Base-by-base conservation (phyloP, 1,139 yeast species). In the Scheffersomyces insectosa region DNA sequence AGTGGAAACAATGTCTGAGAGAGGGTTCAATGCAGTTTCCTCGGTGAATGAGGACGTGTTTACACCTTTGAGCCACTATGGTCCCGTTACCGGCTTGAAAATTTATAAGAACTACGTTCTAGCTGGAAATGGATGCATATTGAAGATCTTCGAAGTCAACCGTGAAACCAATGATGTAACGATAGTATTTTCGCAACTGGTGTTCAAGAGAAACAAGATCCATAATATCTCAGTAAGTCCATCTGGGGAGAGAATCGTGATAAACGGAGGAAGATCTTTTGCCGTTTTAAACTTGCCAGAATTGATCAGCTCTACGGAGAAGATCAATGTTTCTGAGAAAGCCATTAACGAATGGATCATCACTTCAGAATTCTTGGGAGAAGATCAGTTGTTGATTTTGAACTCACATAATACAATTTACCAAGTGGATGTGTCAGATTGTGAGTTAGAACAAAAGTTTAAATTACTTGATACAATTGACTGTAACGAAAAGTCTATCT, bases 321-420 rank as follows among this genome's bases (percentile, higher is more conserved):
- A 15, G 27, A 40, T 42, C n/a, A 36, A 32, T 8, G 40, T 51
- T 12, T 50, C 58, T 3, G 90, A 86, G 52, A 68, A 69, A 43
- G 75, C 77, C 32, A 66, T 80, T 36, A 79, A 81, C 45, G 97
- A 90, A 62, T 90, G 97, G 97, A 82, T 91, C 46, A 74, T 82
- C 30, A 66, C 82, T 20, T 77, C 80, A 12, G 82, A 75, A 41
- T 83, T 86, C 51, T 48, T 60, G 23, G 63, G 70, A 39, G 65
- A 64, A 0, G 49, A 60, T 3, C 59, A 66, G 2, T 54, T 78
- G 0, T 79, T 79, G 51, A 56, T 88, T 20, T 72, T 90, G 43
- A 88, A 91, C 0, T 88, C 97, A 2, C 97, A 91, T 60, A 91
- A 93, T 59, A 76, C 79, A 33, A 79, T 93, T 1, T 63, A 82